Evolutionary conservation across 805 yeast genomes (phyloP).

Genomic region (Monosporozyma solicola): DNA sequence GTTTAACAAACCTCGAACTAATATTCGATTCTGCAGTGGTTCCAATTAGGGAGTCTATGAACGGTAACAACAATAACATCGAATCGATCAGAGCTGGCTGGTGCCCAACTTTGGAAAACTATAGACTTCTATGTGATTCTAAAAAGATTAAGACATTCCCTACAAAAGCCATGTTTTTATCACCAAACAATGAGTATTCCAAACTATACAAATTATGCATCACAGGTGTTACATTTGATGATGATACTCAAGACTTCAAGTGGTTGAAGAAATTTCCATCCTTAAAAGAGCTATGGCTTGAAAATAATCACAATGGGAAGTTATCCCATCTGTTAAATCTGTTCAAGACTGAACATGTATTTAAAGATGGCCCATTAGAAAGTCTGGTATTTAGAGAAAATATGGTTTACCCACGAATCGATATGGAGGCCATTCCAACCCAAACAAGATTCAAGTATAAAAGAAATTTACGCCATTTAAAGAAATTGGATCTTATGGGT

Average conservation of each 20-base stretch:
- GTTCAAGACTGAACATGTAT: slow-evolving; percentile 11
- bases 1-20: slow-evolving; percentile 16
- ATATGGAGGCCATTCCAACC: slow-evolving; percentile 10
- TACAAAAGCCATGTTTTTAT: slow-evolving; percentile 7
- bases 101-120: slow-evolving; percentile 12
- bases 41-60: slow-evolving; percentile 5
- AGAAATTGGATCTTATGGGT: slow-evolving; percentile 23
- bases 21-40: slow-evolving; percentile 13
- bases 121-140: slow-evolving; percentile 19
- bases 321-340: slow-evolving; percentile 13
- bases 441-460: not conserved
- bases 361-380: slow-evolving; percentile 7
- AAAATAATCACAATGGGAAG: slow-evolving; percentile 18
- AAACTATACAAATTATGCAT: slow-evolving; percentile 12
- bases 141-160: slow-evolving; percentile 14
- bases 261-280: slow-evolving; percentile 19
- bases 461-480: slow-evolving; percentile 14
- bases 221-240: slow-evolving; percentile 15
- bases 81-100: slow-evolving; percentile 7
- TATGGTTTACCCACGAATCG: slow-evolving; percentile 6
- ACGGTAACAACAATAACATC: not conserved
- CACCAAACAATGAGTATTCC: slow-evolving; percentile 1
- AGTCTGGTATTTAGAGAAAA: slow-evolving; percentile 26
- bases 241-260: slow-evolving; percentile 6
- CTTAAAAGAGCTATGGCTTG: slow-evolving; percentile 24